Percentiles rank a stretch among this genome's conserved stretches.
Conservation (phyloP, 768 basidiomycete species). For the Lentinula sp. region DNA sequence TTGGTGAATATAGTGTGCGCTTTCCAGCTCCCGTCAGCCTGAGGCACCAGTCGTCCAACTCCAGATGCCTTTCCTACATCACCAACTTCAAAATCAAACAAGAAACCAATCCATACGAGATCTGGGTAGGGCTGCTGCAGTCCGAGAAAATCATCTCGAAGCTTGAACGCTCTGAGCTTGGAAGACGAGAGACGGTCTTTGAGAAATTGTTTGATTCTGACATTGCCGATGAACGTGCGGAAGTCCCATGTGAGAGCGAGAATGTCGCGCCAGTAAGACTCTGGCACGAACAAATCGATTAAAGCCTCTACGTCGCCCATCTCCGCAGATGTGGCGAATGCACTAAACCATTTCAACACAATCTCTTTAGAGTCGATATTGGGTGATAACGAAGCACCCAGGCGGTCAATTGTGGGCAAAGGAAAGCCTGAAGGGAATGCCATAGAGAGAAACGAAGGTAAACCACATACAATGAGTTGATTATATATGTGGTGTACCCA, state of each 20-base stretch:
- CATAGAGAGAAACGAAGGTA: background rate
- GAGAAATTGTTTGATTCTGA: slow-evolving; percentile 29
- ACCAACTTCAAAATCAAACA: slow-evolving; percentile 52
- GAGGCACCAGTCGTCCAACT: slow-evolving; percentile 47
- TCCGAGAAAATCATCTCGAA: slow-evolving; percentile 16
- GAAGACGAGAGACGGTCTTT: slow-evolving; percentile 24
- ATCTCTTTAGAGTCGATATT: slow-evolving; percentile 19
- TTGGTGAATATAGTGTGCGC: slow-evolving; percentile 55
- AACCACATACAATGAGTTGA: background rate
- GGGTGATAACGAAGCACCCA: slow-evolving; percentile 14
- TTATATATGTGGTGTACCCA: background rate
- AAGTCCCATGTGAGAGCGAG: slow-evolving; percentile 49
- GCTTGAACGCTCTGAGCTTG: slow-evolving; percentile 16
- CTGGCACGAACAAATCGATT: slow-evolving; percentile 16
- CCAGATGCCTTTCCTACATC: slow-evolving; percentile 43
- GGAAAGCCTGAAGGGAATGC: slow-evolving; percentile 1
- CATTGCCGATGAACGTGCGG: slow-evolving; percentile 35
- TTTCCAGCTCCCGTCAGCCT: slow-evolving; percentile 41
- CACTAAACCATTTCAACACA: slow-evolving; percentile 23
- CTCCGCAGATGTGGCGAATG: slow-evolving; percentile 12
- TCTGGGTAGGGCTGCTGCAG: slow-evolving; percentile 41
- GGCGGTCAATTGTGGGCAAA: slow-evolving; percentile 22
- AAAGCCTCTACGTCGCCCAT: slow-evolving; percentile 12
- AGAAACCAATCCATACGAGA: slow-evolving; percentile 48
- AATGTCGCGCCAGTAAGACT: slow-evolving; percentile 46